Evolutionary conservation across 805 yeast genomes (phyloP), one percentile per base, ranked within the genome.

Genomic region (Yamadazyma endophytica): DNA sequence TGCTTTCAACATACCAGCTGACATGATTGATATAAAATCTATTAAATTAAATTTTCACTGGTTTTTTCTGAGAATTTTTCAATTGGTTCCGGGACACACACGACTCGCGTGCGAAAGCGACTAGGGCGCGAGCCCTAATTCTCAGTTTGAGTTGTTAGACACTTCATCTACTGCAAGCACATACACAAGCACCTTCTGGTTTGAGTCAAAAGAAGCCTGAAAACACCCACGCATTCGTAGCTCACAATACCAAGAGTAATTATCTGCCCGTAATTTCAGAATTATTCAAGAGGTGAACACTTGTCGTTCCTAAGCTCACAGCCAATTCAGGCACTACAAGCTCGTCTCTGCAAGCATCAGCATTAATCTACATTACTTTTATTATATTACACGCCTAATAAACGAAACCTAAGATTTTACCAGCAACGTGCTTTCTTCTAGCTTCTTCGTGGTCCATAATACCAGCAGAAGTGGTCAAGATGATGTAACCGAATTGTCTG

Each of bases 371-470:
- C n/a, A n/a, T n/a, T n/a, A n/a, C n/a, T n/a, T 19, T 8, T 9
- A 24, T 6, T 9, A 24, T 24, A 9, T 6, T 13, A 24, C 27
- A 9, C 9, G 15, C 31, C 61, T 84, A 89, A 84, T 89, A 89
- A 51, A 89, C 96, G 78, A 86, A 89, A 67, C 97, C 97, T 65
- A 89, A 83, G 73, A 89, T 84, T 82, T 89, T 89, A 73, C 97
- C 97, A 56, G 96, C 87, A 57, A 89, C 97, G 77, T 89, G 97
- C 85, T 89, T 90, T 82, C 97, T 84, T 82, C 95, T 86, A 63
- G 97, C 97, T 78, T 89, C 97, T 79, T 90, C 97, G 79, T 89
- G 97, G 81, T 90, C 97, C 95, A 89, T 88, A 61, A 89, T 89
- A 77, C 97, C 97, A 58, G 97, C 96, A 59, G 97, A 90, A 58